Base-by-base conservation (phyloP, 2,329 filamentous ascomycete genomes). In the Aureobasidium sp. region DNA sequence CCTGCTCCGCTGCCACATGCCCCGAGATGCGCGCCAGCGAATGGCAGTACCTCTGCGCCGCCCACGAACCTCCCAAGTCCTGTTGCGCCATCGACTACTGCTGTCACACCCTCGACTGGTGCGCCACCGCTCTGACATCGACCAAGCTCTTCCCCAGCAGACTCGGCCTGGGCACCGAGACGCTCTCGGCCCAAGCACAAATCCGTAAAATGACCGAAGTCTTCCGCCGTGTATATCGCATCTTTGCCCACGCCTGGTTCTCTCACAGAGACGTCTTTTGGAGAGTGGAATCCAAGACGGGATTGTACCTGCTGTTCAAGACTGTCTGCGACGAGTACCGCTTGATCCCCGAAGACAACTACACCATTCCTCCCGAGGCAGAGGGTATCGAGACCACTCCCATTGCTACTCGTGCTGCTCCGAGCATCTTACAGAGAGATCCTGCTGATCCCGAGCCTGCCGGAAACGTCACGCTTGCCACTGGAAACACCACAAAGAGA, bases 31-130 rank as follows among this genome's bases (percentile, higher is more conserved):
- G 94, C 71, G 94, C 94, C 2, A 94, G 90, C 34, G 93, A 99
- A 78, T 99, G 94, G 94, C 94, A 99, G 77, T 99, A 97, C 71
- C 85, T 99, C 52, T 99, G 94, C 77, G 94, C 94, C 55, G 94
- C 97, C 3, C 94, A 99, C 73, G 93, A 97, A 72, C 89, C 91
- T 54, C 94, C 94, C 53, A 97, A 97, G 77, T 90, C 88, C 69
- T 99, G 94, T 79, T 97, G 93, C 75, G 94, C 94, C 57, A 97
- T 99, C 71, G 94, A 99, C 77, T 99, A 99, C 78, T 97, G 92
- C 81, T 97, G 93, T 74, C 94, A 99, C 73, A 99, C 94, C 0
- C 86, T 99, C 47, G 94, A 99, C 77, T 97, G 93, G 91, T 94
- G 94, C 3, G 92, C 91, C 62, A 96, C 95, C 69, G 89, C 93